Evolutionary conservation across 2,329 filamentous ascomycete species (phyloP).

Genomic region (Sporothrix dimorphospora): DNA sequence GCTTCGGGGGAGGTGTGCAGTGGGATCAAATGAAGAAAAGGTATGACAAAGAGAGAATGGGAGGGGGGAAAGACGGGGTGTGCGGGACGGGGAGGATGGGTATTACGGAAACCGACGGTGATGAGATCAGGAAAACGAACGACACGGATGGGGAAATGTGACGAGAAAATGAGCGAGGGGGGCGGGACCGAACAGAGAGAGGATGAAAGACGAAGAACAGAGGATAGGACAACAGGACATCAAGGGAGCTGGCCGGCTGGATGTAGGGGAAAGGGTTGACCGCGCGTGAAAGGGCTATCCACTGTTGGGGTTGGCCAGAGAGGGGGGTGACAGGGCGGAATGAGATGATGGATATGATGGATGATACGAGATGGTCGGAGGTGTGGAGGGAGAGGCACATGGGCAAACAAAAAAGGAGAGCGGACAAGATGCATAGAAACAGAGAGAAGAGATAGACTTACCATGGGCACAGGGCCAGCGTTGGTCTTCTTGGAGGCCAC

Average conservation of each 20-base stretch:
- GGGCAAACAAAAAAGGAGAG: background rate
- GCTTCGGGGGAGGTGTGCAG: background rate
- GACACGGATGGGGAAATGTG: background rate
- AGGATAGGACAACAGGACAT: background rate
- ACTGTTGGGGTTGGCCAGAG: background rate
- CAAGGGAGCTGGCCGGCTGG: constrained; percentile 10
- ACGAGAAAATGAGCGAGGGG: background rate
- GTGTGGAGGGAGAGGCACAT: background rate
- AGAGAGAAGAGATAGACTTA: constrained; percentile 44
- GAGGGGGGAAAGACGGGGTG: background rate
- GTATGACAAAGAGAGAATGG: no score
- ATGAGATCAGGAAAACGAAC: constrained; percentile 10
- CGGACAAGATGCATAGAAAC: background rate
- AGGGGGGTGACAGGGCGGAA: background rate
- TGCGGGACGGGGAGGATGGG: background rate
- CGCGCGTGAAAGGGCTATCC: background rate
- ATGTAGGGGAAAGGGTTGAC: background rate
- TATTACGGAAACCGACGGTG: background rate
- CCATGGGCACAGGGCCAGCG: constrained; percentile 82
- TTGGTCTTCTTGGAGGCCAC: constrained; percentile 79
- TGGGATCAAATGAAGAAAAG: background rate
- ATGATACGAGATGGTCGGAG: constrained; percentile 23
- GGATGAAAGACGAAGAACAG: no score
- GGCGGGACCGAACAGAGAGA: background rate
- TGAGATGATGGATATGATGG: constrained; percentile 23